Conservation (phyloP, 345 rosid genomes). For the Anastatica hierochuntica region DNA sequence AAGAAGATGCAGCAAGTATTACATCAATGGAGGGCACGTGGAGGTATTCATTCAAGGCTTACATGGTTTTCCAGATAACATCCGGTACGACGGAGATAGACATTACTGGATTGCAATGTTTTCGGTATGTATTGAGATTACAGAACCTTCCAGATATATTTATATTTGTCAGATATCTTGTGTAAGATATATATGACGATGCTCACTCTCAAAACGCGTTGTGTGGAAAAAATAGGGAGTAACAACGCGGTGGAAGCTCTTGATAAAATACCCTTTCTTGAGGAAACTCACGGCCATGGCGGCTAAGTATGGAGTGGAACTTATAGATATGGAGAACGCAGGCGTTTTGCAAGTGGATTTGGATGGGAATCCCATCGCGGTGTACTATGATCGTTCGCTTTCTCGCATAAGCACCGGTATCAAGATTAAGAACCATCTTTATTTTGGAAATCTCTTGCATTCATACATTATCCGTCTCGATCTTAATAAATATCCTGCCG, state of each 20-base stretch:
- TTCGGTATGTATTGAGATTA: slow-evolving; percentile 24
- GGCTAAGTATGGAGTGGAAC: slow-evolving; percentile 12
- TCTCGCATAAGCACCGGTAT: slow-evolving; percentile 26
- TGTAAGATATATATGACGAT: too few relatives aligned
- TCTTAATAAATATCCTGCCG: slow-evolving; percentile 33
- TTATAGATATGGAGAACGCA: slow-evolving; percentile 5
- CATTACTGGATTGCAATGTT: slow-evolving; percentile 55
- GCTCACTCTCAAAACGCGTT: too few relatives aligned
- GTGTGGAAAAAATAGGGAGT: slow-evolving; percentile 22
- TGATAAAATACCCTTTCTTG: slow-evolving; percentile 30
- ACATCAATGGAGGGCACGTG: slow-evolving; percentile 34
- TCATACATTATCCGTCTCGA: slow-evolving; percentile 40
- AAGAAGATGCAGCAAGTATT: slow-evolving; percentile 52
- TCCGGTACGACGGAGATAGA: slow-evolving; percentile 54
- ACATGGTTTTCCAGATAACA: slow-evolving; percentile 68
- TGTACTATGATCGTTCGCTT: slow-evolving; percentile 38
- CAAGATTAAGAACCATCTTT: slow-evolving; percentile 49
- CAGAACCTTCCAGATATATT: too few relatives aligned
- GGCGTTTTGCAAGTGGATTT: slow-evolving; percentile 50
- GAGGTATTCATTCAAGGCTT: slow-evolving; percentile 40
- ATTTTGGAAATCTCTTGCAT: slow-evolving; percentile 33
- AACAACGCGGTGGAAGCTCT: slow-evolving; percentile 12
- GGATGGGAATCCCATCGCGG: slow-evolving; percentile 47
- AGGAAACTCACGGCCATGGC: slow-evolving; percentile 32
- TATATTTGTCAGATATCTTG: too few relatives aligned